Percentiles rank a stretch among this genome's conserved stretches.
phyloP scores from a whole-genome alignment of 2,329 filamentous ascomycete genomes.

The Apiospora marii region DNA sequence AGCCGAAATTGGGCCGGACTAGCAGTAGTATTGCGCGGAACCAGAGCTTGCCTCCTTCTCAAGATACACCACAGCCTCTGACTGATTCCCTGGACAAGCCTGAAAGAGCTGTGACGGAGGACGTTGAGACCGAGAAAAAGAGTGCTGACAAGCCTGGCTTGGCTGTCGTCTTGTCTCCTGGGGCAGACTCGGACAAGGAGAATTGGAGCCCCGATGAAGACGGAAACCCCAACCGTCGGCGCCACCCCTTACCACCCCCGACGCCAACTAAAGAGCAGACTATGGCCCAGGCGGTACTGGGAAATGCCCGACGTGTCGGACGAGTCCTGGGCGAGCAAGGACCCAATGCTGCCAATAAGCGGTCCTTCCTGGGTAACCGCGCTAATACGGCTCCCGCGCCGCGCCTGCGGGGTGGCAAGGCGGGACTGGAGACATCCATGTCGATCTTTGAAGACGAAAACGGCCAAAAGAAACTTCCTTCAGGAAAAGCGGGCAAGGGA shows the following conservation, averaged over 20 bases:
- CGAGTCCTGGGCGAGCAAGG: constrained; percentile 52
- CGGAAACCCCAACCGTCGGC: constrained; percentile 47
- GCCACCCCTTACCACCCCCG: constrained; percentile 46
- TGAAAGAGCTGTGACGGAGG: constrained; percentile 16
- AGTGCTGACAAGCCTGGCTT: constrained; percentile 49
- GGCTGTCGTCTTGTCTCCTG: constrained; percentile 52
- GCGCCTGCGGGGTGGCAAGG: constrained; percentile 36
- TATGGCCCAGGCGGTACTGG: constrained; percentile 27
- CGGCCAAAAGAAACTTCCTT: constrained; percentile 21
- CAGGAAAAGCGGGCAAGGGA: constrained; percentile 1
- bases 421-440: constrained; percentile 39
- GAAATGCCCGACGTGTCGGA: constrained; percentile 50
- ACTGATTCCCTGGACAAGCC: constrained; percentile 40
- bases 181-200: constrained; percentile 90
- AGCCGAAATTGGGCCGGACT: constrained; percentile 67
- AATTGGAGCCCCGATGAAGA: constrained; percentile 75
- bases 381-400: constrained; percentile 51
- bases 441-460: constrained; percentile 62
- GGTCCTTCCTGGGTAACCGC: constrained; percentile 40
- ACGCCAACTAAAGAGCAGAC: constrained; percentile 33
- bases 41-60: constrained; percentile 52
- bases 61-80: constrained; percentile 35
- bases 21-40: constrained; percentile 69
- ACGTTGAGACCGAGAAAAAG: constrained; percentile 38
- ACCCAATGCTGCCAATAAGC: constrained; percentile 41